Evolutionary conservation across 495 filamentous ascomycete genomes (phyloP), one percentile per base, ranked within the genome.

Genomic region (Daldinia caldariorum): DNA sequence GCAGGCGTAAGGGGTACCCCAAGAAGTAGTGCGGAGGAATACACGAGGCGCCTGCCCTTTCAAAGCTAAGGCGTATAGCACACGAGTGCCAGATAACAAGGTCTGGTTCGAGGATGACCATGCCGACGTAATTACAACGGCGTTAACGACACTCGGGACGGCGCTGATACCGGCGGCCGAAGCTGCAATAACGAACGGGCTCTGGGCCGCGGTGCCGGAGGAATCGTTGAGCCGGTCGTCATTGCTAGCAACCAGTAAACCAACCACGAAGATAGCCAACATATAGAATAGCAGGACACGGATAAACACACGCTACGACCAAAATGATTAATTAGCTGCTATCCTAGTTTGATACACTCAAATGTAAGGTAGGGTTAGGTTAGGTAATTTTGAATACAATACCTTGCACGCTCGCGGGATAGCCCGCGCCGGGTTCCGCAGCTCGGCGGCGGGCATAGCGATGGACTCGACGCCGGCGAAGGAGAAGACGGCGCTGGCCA

Each of bases 121-220:
- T 2, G 90, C 91, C 3, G 89, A 91, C 9, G 90, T 87, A 43
- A 92, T 83, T 56, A 94, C 91, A 5, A 89, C 81, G 1, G 88
- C 84, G 37, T 91, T 93, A 61, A 90, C 89, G 29, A 91, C 81
- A 2, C 80, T 84, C n/a, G 86, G 84, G 14, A 93, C 83, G 7
- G 83, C 84, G 0, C 80, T 81, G 49, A 92, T 88, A 43, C 89
- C 89, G 0, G 90, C 91, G 12, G 84, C 79, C n/a, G 82, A 78
- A 31, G 91, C 87, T 0, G 91, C 89, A 47, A 93, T 84, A 0
- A 92, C 91, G 66, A 92, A 91, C 4, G 91, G 91, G n/a, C 84
- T 91, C 53, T 87, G 89, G 31, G 87, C 85, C 58, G 86, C 71
- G 62, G 68, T 76, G 78, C 80, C 69, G 73, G 83, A 71, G 76